phyloP scores from a whole-genome alignment of 352 stramenopile species.

The Phytophthora pinifolia region DNA sequence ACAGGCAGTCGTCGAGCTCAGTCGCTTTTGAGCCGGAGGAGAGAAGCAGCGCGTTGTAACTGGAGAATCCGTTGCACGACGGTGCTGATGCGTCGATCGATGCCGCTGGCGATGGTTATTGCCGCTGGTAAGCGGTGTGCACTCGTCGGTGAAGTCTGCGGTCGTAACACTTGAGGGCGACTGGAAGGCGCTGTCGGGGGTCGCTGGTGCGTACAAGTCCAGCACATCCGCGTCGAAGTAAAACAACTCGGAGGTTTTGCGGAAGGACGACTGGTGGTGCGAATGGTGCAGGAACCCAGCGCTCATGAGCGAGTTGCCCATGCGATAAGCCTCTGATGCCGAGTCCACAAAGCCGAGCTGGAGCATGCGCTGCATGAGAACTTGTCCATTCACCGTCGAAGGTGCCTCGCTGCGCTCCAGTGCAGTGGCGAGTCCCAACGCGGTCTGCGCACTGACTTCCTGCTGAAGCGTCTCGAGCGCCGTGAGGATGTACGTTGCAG shows the following conservation, averaged over 20 bases:
- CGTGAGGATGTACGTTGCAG: conserved; percentile 47
- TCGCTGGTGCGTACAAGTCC: conserved; percentile 27
- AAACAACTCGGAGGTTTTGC: conserved; percentile 49
- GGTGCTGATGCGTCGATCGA: conserved; percentile 4
- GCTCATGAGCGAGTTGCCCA: conserved; percentile 69
- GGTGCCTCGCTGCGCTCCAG: conserved; percentile 30
- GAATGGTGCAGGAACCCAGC: conserved; percentile 64
- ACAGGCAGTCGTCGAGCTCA: conserved; percentile 29
- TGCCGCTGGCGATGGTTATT: conserved; percentile 1
- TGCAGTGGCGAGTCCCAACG: conserved; percentile 30
- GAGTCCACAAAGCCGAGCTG: conserved; percentile 54
- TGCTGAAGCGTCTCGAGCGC: conserved; percentile 52
- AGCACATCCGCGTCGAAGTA: conserved; percentile 48
- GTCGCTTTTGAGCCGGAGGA: conserved; percentile 26
- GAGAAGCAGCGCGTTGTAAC: conserved; percentile 30
- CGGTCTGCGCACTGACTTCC: conserved; percentile 44
- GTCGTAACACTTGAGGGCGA: conserved; percentile 1
- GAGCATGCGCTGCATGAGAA: conserved; percentile 64
- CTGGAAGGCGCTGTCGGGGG: conserved; percentile 6
- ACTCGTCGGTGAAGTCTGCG: conserved; percentile 14
- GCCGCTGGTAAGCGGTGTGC: neutral
- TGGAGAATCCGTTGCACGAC: conserved; percentile 27
- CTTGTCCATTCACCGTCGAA: conserved; percentile 44
- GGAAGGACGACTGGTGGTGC: conserved; percentile 46
- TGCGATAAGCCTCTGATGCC: conserved; percentile 44